Base-by-base conservation (phyloP, 2,329 filamentous ascomycete genomes). In the Neophaeococcomyces mojaviensis region DNA sequence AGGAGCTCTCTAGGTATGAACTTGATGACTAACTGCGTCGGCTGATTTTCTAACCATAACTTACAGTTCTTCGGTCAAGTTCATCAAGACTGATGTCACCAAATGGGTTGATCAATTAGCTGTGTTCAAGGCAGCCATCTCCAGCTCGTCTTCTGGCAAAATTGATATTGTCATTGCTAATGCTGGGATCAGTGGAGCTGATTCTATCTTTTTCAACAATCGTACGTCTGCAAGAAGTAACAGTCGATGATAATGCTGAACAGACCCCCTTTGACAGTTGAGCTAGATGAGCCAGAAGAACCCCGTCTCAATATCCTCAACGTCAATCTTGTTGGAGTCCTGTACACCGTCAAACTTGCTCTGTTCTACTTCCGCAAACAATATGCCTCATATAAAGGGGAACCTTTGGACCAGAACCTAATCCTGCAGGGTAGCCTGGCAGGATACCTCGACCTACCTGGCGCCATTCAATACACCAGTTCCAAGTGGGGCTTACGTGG, bases 161-260 rank as follows among this genome's bases (percentile, higher is more conserved):
- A 73, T 84, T 51, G 79, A 84, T 61, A 67, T 72, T 16, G 79
- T 84, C 3, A 77, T 84, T 37, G 79, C 81, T 50, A 84, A 83
- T 58, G 82, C 82, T 0, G 82, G 82, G 38, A 75, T 84, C 53
- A 68, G 71, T 34, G 70, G 72, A 31, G 58, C 59, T 26, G 41
- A 4, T 37, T 53, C 32, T 56, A 58, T 35, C n/a, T n/a, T n/a
- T n/a, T n/a, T n/a, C n/a, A n/a, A n/a, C n/a, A n/a, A n/a, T n/a
- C n/a, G n/a, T n/a, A n/a, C n/a, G n/a, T n/a, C n/a, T n/a, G n/a
- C n/a, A n/a, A n/a, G n/a, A n/a, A n/a, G n/a, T n/a, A n/a, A n/a
- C n/a, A n/a, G n/a, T n/a, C n/a, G n/a, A n/a, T n/a, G n/a, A n/a
- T n/a, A n/a, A n/a, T n/a, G n/a, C n/a, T n/a, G n/a, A n/a, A n/a